Conservation (phyloP, 768 basidiomycete species). For the Lactarius indigo region DNA sequence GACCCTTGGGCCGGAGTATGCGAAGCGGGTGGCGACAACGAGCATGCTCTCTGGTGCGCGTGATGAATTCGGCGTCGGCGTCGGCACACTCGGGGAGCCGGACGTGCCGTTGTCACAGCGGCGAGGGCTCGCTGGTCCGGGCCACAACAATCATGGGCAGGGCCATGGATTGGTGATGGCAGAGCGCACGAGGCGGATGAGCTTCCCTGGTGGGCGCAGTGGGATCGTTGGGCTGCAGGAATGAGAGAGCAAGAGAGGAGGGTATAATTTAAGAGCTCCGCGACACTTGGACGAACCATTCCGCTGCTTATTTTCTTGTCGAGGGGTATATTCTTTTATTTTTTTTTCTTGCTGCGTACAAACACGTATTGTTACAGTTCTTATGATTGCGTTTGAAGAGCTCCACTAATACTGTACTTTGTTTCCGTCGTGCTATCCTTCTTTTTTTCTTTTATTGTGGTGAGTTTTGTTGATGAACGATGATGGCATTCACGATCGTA, state of each 20-base stretch:
- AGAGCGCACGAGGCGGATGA: constrained; percentile 26
- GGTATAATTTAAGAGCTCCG: not conserved
- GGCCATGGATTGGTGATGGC: not conserved
- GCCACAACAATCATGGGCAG: not conserved
- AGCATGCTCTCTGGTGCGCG: not conserved
- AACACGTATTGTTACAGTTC: constrained; percentile 1
- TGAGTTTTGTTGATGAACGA: constrained; percentile 1
- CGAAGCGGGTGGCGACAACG: constrained; percentile 41
- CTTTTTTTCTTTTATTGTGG: not conserved
- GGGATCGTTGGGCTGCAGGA: constrained; percentile 10
- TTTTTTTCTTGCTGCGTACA: constrained; percentile 11
- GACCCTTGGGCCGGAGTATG: constrained; percentile 57
- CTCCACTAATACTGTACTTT: not conserved
- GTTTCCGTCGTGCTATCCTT: not conserved
- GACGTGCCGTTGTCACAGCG: not conserved
- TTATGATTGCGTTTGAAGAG: not conserved
- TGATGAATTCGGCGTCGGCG: constrained; percentile 9
- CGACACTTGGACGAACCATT: not conserved
- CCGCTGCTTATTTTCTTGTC: constrained; percentile 2
- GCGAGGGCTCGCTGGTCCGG: not conserved
- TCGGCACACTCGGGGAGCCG: not conserved
- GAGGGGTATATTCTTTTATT: not conserved
- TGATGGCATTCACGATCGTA: not conserved
- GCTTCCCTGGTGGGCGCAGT: constrained; percentile 21
- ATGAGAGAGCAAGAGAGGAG: not conserved